A percentile compares a stretch with the other conserved stretches of the same genome.
Conservation (phyloP, 768 basidiomycete genomes). For the Amanita exitialis region DNA sequence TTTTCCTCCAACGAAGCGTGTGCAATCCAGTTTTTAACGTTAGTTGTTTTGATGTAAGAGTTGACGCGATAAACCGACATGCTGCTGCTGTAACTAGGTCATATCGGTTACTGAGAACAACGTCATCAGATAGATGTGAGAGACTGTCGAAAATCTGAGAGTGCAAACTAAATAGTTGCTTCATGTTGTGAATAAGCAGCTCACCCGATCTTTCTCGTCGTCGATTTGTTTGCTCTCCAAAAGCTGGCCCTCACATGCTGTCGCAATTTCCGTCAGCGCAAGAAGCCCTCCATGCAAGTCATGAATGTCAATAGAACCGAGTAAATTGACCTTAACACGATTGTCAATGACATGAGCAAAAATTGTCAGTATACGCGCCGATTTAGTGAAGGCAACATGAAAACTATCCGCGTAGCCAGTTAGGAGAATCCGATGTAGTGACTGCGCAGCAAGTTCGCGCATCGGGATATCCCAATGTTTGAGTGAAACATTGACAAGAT, state of each 20-base stretch:
- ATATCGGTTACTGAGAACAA: conserved; percentile 55
- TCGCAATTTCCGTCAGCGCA: conserved; percentile 62
- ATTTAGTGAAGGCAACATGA: conserved; percentile 33
- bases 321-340: conserved; percentile 36
- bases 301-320: conserved; percentile 52
- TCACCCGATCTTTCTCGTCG: neutral
- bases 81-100: conserved; percentile 63
- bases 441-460: conserved; percentile 68
- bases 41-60: conserved; percentile 50
- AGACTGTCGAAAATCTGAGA: conserved; percentile 59
- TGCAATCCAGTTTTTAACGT: conserved; percentile 27
- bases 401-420: conserved; percentile 47
- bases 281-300: conserved; percentile 81
- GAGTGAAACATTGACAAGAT: conserved; percentile 63
- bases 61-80: conserved; percentile 58
- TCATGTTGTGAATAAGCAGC: neutral
- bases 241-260: conserved; percentile 27
- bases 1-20: conserved; percentile 45
- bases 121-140: conserved; percentile 41
- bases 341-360: neutral
- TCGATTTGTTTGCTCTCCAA: neutral
- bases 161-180: neutral
- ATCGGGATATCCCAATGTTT: conserved; percentile 86
- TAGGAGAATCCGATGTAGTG: conserved; percentile 59
- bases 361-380: conserved; percentile 31